A percentile compares a stretch with the other conserved stretches of the same genome.
Evolutionary conservation across 208 protist genomes (phyloP).

Genomic region (Naegleria gruberi): DNA sequence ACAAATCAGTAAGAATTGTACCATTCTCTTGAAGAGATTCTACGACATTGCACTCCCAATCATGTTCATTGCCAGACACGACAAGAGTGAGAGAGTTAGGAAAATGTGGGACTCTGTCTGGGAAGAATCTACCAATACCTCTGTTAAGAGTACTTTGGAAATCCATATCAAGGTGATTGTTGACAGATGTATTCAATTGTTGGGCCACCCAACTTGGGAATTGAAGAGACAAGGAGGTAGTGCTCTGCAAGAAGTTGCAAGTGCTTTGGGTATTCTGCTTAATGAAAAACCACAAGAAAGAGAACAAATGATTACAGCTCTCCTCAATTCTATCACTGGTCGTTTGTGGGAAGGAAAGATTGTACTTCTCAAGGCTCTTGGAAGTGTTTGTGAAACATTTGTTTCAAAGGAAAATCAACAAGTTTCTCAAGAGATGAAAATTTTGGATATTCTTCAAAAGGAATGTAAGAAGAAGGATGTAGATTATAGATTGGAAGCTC

Average conservation of each 20-base stretch:
- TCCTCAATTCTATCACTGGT: neutral
- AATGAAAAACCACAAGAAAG: neutral
- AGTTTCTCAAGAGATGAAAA: neutral
- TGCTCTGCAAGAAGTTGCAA: neutral
- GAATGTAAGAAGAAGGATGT: neutral
- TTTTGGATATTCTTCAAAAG: neutral
- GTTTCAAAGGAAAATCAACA: neutral
- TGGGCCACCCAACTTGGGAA: neutral
- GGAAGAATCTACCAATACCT: neutral
- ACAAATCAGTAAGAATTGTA: neutral
- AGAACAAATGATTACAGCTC: neutral
- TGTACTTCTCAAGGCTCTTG: neutral
- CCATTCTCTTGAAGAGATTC: neutral
- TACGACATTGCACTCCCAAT: neutral
- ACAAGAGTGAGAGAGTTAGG: neutral
- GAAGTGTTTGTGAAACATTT: neutral
- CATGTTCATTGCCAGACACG: constrained; percentile 5
- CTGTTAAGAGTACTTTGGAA: neutral
- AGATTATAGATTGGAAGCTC: neutral
- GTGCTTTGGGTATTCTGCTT: neutral
- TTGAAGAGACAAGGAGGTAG: neutral
- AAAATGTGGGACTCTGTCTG: neutral
- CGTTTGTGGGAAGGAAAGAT: neutral
- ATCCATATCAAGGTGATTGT: neutral
- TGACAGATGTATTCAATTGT: neutral